Evolutionary conservation across 768 basidiomycete species (phyloP), one percentile per base, ranked within the genome.

Genomic region (Coprinopsis sp.): DNA sequence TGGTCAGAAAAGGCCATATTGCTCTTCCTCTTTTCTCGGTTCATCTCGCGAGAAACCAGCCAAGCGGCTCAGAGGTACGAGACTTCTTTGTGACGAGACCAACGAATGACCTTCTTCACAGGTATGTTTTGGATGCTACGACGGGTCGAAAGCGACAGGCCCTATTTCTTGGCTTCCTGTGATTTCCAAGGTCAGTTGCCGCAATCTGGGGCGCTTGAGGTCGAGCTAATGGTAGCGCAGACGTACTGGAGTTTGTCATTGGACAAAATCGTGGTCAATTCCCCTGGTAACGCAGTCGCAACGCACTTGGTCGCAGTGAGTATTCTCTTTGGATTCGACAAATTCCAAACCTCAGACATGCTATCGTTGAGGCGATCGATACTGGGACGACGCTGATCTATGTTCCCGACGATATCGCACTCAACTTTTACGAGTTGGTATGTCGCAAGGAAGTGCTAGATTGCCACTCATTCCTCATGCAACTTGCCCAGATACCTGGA

Each of bases 321-420:
- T 54, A 16, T 51, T 25, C 36, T 40, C 27, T 44, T 52, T 33
- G 38, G 21, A 12, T 36, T 18, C 21, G 7, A 7, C 13, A 8
- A 8, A 45, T 36, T 43, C 25, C 44, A 22, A 14, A 27, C 24
- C 14, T 21, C 37, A 14, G 40, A 22, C 3, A 30, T 29, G 16
- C 28, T 21, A 4, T 25, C 6, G 46, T 44, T 4, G 14, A 84
- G 82, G 79, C 81, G 16, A 72, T 86, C 48, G 84, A 86, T 55
- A 81, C 82, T 0, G 83, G 84, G 24, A 83, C 82, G 3, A 78
- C 82, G 23, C 65, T 84, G 22, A 76, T 84, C 47, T 84, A 84
- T 59, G 49, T 82, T 5, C 79, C 81, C 1, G 57, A 63, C 30
- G 37, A 55, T 0, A 51, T 77, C 23, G 77, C 72, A 4, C 41